Evolutionary conservation across 2,329 filamentous ascomycete genomes (phyloP).

Genomic region (Albifimbria verrucaria): DNA sequence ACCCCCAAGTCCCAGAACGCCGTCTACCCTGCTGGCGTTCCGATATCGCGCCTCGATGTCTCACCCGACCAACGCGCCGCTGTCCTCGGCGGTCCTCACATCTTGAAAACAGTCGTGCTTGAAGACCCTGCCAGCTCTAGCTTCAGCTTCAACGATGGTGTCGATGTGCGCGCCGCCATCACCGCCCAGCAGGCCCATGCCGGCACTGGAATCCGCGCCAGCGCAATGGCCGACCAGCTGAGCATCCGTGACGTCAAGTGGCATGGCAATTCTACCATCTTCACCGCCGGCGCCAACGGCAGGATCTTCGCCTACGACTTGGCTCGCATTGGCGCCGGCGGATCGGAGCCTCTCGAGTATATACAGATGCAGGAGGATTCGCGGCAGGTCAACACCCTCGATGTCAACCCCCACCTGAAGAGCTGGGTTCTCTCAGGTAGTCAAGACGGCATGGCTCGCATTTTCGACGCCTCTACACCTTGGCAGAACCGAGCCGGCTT

Average conservation of each 20-base stretch:
- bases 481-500: constrained; percentile 44
- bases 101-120: constrained; percentile 58
- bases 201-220: constrained; percentile 34
- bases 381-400: constrained; percentile 61
- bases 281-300: constrained; percentile 62
- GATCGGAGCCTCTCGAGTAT: constrained; percentile 46
- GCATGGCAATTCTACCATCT: constrained; percentile 51
- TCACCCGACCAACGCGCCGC: constrained; percentile 54
- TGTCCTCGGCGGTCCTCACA: constrained; percentile 55
- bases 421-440: constrained; percentile 60
- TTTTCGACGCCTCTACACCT: constrained; percentile 55
- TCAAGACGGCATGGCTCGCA: constrained; percentile 60
- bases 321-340: constrained; percentile 42
- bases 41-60: constrained; percentile 56
- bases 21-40: constrained; percentile 46
- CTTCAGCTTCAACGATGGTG: constrained; percentile 49
- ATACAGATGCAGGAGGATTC: constrained; percentile 59
- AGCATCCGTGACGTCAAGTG: constrained; percentile 63
- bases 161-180: constrained; percentile 57
- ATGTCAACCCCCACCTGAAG: constrained; percentile 58
- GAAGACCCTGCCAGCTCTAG: constrained; percentile 39
- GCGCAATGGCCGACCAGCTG: constrained; percentile 50
- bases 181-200: constrained; percentile 39
- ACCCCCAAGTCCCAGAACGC: constrained; percentile 54
- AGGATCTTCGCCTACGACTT: constrained; percentile 65